A percentile compares a stretch with the other conserved stretches of the same genome.
Evolutionary conservation across 345 rosid species (phyloP).

Genomic region (Arabis alpina): DNA sequence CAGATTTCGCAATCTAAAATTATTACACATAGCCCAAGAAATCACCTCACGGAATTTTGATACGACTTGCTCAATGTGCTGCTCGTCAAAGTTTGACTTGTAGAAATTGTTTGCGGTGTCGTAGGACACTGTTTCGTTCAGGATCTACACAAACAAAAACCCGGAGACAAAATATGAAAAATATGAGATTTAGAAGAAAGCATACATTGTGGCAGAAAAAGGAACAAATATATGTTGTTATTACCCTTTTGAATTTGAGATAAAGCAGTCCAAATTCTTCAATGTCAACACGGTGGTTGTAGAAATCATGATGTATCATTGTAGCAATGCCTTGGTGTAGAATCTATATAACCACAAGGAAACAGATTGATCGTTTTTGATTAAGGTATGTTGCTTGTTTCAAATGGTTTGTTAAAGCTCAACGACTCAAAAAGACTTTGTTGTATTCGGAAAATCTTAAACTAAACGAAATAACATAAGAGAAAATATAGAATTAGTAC

Average conservation of each 20-base stretch:
- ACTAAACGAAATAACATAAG: neutral
- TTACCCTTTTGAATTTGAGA: slow-evolving; percentile 36
- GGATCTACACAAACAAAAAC: slow-evolving; percentile 15
- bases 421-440: neutral
- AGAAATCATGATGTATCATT: slow-evolving; percentile 39
- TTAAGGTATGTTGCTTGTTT: neutral
- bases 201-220: neutral
- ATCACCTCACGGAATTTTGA: slow-evolving; percentile 40
- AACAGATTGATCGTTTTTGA: neutral
- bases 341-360: slow-evolving; percentile 27
- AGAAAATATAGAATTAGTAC: slow-evolving; percentile 7
- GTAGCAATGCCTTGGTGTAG: slow-evolving; percentile 40
- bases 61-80: slow-evolving; percentile 26
- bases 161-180: neutral
- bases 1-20: neutral
- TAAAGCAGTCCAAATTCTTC: slow-evolving; percentile 39
- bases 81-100: slow-evolving; percentile 42
- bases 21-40: slow-evolving; percentile 3
- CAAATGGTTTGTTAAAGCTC: neutral
- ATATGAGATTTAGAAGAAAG: neutral
- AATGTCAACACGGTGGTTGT: slow-evolving; percentile 34
- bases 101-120: slow-evolving; percentile 29
- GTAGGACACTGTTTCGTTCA: slow-evolving; percentile 40
- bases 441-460: neutral
- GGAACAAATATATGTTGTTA: neutral